These are phyloP conservation scores for Aphanomyces invadans DNA, from an alignment of 352 stramenopile genomes.

Conservation along the genomic window DNA sequence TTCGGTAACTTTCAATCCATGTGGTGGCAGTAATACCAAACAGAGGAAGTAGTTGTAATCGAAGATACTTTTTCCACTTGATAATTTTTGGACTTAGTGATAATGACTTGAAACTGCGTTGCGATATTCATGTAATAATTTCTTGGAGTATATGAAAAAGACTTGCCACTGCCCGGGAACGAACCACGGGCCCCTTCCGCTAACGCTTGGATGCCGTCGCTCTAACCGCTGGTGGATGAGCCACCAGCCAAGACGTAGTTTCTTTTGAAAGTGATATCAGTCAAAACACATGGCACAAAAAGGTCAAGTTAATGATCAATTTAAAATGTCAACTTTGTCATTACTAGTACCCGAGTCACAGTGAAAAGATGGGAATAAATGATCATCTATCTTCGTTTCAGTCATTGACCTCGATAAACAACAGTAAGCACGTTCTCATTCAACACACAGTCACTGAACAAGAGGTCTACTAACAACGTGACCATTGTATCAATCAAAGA, in stretches of 20 bases:
- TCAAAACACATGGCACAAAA: neutral
- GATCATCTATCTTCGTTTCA: neutral
- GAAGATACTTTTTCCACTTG: no score
- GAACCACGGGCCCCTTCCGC: neutral
- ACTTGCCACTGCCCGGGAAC: neutral
- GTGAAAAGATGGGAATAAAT: neutral
- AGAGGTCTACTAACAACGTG: neutral
- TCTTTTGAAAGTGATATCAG: neutral
- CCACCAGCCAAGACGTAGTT: neutral
- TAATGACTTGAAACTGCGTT: no score
- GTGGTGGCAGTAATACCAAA: neutral
- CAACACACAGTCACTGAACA: neutral
- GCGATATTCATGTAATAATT: neutral
- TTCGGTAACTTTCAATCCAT: neutral
- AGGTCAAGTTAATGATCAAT: neutral
- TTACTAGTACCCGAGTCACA: neutral
- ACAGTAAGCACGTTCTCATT: neutral
- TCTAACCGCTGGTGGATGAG: neutral
- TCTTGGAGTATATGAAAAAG: neutral
- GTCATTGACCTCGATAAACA: neutral
- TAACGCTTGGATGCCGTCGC: neutral
- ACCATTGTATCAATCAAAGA: no score
- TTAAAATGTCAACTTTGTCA: neutral
- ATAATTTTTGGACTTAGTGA: no score
- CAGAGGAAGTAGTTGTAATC: slow-evolving; percentile 8